These are phyloP conservation scores for Royoungia palumana DNA, from an alignment of 768 basidiomycete genomes.

Conservation along the genomic window DNA sequence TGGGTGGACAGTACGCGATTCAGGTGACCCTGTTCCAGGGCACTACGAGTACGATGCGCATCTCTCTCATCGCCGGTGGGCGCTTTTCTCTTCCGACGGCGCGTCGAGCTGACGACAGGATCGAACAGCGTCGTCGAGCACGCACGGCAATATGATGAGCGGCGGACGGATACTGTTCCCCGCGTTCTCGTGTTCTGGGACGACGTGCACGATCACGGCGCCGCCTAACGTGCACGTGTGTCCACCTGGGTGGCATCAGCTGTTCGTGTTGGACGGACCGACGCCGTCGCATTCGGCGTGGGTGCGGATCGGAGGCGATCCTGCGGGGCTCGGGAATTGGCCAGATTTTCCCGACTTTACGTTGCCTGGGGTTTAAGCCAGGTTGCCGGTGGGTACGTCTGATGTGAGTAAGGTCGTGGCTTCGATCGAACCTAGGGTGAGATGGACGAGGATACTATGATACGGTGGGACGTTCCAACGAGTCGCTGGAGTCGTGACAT, in stretches of 20 bases:
- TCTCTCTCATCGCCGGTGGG: conserved; percentile 66
- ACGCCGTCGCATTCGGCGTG: conserved; percentile 73
- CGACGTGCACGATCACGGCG: conserved; percentile 71
- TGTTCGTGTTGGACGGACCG: conserved; percentile 75
- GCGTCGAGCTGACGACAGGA: conserved; percentile 7
- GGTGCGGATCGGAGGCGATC: conserved; percentile 80
- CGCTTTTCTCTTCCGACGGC: background rate
- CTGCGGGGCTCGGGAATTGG: conserved; percentile 68
- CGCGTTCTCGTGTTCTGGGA: conserved; percentile 62
- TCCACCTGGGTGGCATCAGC: conserved; percentile 77
- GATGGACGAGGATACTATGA: too few relatives aligned
- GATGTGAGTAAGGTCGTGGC: too few relatives aligned
- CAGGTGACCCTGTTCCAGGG: conserved; percentile 40
- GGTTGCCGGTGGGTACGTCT: too few relatives aligned
- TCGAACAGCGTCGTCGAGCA: conserved; percentile 61
- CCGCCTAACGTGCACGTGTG: conserved; percentile 67
- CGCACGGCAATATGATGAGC: conserved; percentile 72
- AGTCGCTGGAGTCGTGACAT: too few relatives aligned
- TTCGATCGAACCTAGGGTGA: too few relatives aligned
- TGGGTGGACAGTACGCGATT: conserved; percentile 53
- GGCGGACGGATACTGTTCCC: conserved; percentile 72
- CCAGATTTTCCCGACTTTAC: conserved; percentile 67
- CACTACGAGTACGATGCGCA: conserved; percentile 45
- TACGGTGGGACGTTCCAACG: too few relatives aligned
- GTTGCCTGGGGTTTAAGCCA: conserved; percentile 51